These are phyloP conservation scores for Meripilus lineatus DNA, from an alignment of 1,284 basidiomycete species.

Conservation along the genomic window DNA sequence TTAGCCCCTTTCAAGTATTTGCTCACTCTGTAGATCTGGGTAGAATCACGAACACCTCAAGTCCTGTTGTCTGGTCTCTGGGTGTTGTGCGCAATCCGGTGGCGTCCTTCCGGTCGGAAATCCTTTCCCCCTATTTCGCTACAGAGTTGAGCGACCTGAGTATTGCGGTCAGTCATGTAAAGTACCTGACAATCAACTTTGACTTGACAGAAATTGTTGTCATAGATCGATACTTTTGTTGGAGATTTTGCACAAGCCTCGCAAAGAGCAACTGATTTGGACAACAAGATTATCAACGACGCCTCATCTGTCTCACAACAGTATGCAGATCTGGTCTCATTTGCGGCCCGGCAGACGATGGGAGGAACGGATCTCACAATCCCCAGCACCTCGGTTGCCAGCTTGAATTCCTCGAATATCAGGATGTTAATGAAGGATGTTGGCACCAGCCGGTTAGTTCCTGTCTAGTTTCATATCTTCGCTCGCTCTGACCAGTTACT, in stretches of 20 bases:
- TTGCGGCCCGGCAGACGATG: constrained; percentile 38
- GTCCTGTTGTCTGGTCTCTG: constrained; percentile 27
- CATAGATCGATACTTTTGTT: constrained; percentile 26
- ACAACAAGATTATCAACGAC: constrained; percentile 18
- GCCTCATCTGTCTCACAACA: constrained; percentile 16
- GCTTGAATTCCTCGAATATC: constrained; percentile 33
- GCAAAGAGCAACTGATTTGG: constrained; percentile 19
- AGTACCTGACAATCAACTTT: constrained; percentile 12
- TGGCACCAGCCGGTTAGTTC: constrained; percentile 12
- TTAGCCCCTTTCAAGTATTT: constrained; percentile 23
- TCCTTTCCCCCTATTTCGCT: too few relatives aligned
- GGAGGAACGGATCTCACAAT: constrained; percentile 35
- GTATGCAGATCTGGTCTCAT: constrained; percentile 30
- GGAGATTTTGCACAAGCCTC: constrained; percentile 18
- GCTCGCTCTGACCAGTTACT: neutral
- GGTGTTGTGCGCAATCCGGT: constrained; percentile 30
- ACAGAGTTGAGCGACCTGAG: too few relatives aligned
- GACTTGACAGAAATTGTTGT: constrained; percentile 21
- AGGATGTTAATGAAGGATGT: constrained; percentile 42
- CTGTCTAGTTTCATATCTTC: neutral
- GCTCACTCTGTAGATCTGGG: constrained; percentile 30
- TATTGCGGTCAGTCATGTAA: too few relatives aligned
- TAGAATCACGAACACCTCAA: constrained; percentile 19
- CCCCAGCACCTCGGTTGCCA: constrained; percentile 25
- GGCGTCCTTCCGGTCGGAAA: too few relatives aligned